Percentiles rank a stretch among this genome's conserved stretches.
Conservation (phyloP, 108 stramenopile species). For the Pseudonitzschia pungens region DNA sequence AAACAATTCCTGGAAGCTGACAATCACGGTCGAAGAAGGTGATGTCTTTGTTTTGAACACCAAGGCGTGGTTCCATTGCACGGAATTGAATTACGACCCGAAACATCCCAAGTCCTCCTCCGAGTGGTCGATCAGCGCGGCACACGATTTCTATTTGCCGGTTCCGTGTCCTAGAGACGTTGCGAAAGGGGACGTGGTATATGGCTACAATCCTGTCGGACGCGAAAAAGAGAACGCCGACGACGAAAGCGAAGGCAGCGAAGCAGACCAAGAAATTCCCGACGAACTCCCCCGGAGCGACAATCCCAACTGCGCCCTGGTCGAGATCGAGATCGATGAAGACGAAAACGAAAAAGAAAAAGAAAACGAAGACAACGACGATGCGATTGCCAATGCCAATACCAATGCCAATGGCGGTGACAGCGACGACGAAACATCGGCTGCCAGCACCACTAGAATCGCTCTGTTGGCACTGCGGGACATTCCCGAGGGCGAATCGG, state of each 20-base stretch:
- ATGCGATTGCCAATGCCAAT: no score
- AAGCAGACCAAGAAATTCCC: not conserved
- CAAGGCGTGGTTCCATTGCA: slow-evolving; percentile 28
- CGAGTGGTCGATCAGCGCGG: slow-evolving; percentile 23
- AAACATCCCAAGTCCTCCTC: no score
- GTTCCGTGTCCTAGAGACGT: slow-evolving; percentile 10
- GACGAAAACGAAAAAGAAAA: not conserved
- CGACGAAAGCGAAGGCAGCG: not conserved
- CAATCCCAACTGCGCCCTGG: slow-evolving; percentile 4
- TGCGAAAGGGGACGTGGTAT: not conserved
- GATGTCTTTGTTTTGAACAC: slow-evolving; percentile 28
- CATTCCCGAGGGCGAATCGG: slow-evolving; percentile 4
- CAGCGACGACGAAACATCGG: not conserved
- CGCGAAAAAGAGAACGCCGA: no score
- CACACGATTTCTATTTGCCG: slow-evolving; percentile 28
- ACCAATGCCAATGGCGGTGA: not conserved
- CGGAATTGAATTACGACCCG: slow-evolving; percentile 10
- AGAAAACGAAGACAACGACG: not conserved
- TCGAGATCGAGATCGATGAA: not conserved
- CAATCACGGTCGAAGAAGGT: slow-evolving; percentile 26
- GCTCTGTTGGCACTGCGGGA: slow-evolving; percentile 7
- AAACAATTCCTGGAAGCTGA: not conserved
- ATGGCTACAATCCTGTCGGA: slow-evolving; percentile 8
- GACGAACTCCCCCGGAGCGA: slow-evolving; percentile 6
- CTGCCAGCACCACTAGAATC: not conserved